Percentiles rank a stretch among this genome's conserved stretches.
phyloP scores from a whole-genome alignment of 768 basidiomycete genomes.

The Trametes sanguinea region DNA sequence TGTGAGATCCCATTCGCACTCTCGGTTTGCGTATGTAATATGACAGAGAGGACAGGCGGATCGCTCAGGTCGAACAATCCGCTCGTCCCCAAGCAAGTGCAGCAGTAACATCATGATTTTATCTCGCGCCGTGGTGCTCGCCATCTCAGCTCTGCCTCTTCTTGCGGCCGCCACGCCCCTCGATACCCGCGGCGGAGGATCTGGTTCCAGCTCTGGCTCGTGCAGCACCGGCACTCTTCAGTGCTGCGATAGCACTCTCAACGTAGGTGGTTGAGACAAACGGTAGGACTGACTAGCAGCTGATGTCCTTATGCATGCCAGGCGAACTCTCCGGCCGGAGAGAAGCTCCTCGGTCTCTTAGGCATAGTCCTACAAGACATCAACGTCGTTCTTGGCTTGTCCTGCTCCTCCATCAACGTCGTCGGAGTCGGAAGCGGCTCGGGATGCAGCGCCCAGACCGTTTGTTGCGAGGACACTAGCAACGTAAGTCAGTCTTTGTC shows the following conservation, averaged over 20 bases:
- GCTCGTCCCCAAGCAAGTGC: not conserved
- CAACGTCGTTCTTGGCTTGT: slow-evolving; percentile 21
- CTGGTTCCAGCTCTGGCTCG: not conserved
- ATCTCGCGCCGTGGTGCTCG: not conserved
- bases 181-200: not conserved
- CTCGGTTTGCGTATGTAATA: not conserved
- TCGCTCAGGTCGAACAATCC: not conserved
- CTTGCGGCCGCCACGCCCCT: slow-evolving; percentile 17
- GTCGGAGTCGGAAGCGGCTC: slow-evolving; percentile 15
- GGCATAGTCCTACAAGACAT: slow-evolving; percentile 25
- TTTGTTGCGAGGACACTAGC: slow-evolving; percentile 17
- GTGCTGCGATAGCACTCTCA: not conserved
- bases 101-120: not conserved
- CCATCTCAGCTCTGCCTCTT: slow-evolving; percentile 6
- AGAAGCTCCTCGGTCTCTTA: slow-evolving; percentile 11
- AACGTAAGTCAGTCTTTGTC: not conserved
- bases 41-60: not conserved
- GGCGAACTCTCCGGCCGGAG: not conserved
- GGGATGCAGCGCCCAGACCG: not conserved
- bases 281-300: not conserved
- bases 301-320: not conserved
- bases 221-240: slow-evolving; percentile 4
- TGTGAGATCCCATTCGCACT: not conserved
- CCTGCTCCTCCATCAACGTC: slow-evolving; percentile 24
- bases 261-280: not conserved